Evolutionary conservation across 495 filamentous ascomycete species (phyloP).

Genomic region (Xylona heveae): DNA sequence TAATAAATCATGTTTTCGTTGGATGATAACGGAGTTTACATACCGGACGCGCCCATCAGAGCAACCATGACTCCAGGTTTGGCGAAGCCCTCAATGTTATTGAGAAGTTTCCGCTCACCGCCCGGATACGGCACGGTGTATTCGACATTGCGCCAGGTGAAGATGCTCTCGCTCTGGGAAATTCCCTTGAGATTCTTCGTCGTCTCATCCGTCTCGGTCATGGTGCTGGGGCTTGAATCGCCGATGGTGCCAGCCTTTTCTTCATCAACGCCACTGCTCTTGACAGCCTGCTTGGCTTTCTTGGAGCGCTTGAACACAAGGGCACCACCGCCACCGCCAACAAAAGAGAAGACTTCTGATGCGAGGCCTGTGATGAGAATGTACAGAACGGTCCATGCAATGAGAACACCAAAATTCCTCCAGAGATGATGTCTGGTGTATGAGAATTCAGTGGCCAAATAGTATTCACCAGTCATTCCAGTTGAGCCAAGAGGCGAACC

Average conservation of each 20-base stretch:
- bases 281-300: constrained; percentile 29
- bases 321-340: constrained; percentile 31
- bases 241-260: constrained; percentile 19
- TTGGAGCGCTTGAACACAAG: constrained; percentile 48
- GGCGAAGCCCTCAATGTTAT: constrained; percentile 51
- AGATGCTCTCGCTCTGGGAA: constrained; percentile 40
- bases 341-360: constrained; percentile 29
- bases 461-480: constrained; percentile 33
- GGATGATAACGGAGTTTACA: too few species aligned
- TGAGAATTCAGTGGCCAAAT: constrained; percentile 29
- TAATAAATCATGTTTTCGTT: too few species aligned
- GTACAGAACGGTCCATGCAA: constrained; percentile 48
- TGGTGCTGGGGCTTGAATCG: constrained; percentile 14
- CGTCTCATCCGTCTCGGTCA: constrained; percentile 11
- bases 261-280: constrained; percentile 19
- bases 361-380: constrained; percentile 43
- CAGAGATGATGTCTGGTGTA: constrained; percentile 48
- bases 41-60: constrained; percentile 66
- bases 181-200: constrained; percentile 30
- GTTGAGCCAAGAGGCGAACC: constrained; percentile 14
- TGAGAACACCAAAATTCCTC: constrained; percentile 61
- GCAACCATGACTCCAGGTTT: constrained; percentile 68
- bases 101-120: constrained; percentile 46
- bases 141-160: constrained; percentile 56
- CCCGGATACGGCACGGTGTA: constrained; percentile 54